These are phyloP conservation scores for Wickerhamomyces sp. DNA, from an alignment of 1,139 yeast species.

Conservation along the genomic window DNA sequence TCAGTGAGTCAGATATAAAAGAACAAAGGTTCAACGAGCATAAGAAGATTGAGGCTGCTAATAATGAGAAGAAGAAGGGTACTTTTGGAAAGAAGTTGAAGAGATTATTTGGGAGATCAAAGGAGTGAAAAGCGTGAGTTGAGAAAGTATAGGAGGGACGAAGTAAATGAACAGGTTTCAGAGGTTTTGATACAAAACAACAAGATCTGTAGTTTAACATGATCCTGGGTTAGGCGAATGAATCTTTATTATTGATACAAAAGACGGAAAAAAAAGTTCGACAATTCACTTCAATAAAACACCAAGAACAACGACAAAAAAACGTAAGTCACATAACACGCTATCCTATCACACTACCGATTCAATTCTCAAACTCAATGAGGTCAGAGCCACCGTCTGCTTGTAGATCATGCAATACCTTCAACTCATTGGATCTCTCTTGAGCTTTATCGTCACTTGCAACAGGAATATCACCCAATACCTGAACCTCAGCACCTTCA, in stretches of 20 bases:
- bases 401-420: constrained; percentile 19
- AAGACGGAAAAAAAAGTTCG: too few relatives aligned
- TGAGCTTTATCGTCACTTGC: constrained; percentile 5
- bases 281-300: too few relatives aligned
- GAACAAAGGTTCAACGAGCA: constrained; percentile 11
- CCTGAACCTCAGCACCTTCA: constrained; percentile 44
- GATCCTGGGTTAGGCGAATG: too few relatives aligned
- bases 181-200: too few relatives aligned
- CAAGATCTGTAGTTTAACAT: too few relatives aligned
- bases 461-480: constrained; percentile 24
- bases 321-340: too few relatives aligned
- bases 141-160: background rate
- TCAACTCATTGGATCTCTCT: constrained; percentile 19
- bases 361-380: constrained; percentile 22
- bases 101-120: constrained; percentile 50
- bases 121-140: background rate
- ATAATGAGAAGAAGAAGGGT: constrained; percentile 39
- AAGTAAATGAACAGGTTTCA: too few relatives aligned
- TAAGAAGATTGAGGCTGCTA: constrained; percentile 15
- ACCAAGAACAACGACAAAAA: too few relatives aligned
- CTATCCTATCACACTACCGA: too few relatives aligned
- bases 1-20: constrained; percentile 20
- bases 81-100: constrained; percentile 47
- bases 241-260: too few relatives aligned
- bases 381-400: constrained; percentile 9